These are phyloP conservation scores for Petunia axillaris DNA, from an alignment of 257 asterid genomes.

Conservation along the genomic window DNA sequence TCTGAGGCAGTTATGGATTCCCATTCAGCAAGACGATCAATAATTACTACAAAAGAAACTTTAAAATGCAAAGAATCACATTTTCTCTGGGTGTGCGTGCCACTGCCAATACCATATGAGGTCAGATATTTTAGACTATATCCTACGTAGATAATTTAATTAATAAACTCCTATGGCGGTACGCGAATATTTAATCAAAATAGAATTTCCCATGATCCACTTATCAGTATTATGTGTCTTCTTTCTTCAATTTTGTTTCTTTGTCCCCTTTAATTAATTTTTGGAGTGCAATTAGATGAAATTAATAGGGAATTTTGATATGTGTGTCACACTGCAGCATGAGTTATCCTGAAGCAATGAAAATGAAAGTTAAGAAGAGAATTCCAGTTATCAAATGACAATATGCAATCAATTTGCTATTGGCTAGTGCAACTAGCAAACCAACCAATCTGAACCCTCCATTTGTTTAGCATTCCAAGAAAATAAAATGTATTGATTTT, in stretches of 20 bases:
- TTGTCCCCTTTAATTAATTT: not conserved
- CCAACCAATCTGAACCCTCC: conserved; percentile 24
- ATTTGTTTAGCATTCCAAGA: conserved; percentile 50
- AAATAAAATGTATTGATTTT: conserved; percentile 6
- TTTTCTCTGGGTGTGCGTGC: conserved; percentile 8
- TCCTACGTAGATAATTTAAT: not conserved
- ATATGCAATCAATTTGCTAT: not conserved
- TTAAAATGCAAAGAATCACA: not conserved
- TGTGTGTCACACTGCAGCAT: conserved; percentile 36
- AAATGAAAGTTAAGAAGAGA: conserved; percentile 2
- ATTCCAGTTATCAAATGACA: not conserved
- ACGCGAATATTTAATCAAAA: not conserved
- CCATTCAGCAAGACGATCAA: not conserved
- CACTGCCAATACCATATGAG: not conserved
- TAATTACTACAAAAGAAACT: not conserved
- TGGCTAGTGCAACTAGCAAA: conserved; percentile 9
- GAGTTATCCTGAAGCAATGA: conserved; percentile 33
- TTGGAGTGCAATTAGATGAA: not conserved
- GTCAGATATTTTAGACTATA: not conserved
- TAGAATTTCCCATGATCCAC: not conserved
- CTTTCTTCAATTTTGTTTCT: not conserved
- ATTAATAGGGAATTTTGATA: conserved; percentile 29
- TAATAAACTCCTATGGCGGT: not conserved
- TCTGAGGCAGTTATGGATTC: not conserved
- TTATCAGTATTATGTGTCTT: not conserved